Evolutionary conservation across 106 monocot species (phyloP), one percentile per base, ranked within the genome.

Genomic region (Iris macrosiphon): DNA sequence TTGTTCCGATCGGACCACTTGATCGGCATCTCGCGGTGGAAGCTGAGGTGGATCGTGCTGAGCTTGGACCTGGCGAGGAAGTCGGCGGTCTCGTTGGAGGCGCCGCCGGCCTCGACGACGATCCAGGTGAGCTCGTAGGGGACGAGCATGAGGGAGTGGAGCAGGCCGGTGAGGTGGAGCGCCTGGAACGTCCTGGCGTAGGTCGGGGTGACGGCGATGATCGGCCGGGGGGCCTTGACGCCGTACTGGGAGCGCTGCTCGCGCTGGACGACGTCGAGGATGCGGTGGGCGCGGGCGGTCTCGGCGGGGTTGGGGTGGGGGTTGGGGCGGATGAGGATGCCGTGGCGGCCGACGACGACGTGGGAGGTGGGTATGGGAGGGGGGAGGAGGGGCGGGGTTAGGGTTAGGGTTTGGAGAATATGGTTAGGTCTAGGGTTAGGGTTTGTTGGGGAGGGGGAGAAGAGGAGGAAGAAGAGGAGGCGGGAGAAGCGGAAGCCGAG

Each of bases 401-500:
- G 24, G 62, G 70, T 37, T 54, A 62, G 47, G 44, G 74, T 40
- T 28, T 19, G 52, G 11, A 74, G 61, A 8, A 70, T 50, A 12
- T 52, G 23, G 12, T 42, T 21, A 29, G 47, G 21, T 31, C 52
- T 23, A 34, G 65, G 37, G 52, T 61, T 13, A 30, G 30, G 20
- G 7, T 40, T 49, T 11, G 59, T 41, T 38, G 54, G 15, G 14
- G 82, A 40, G 15, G 68, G 16, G 42, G 87, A 76, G 72, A 93
- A 75, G 39, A 93, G 69, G 51, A 93, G 87, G 69, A 78, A 80
- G 74, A 84, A 87, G 41, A 83, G 33, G 47, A 88, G 65, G 16
- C 93, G 88, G 49, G 93, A 93, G 78, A 93, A 80, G 32, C 88
- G 83, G 72, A 93, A 93, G 58, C 93, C 93, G 33, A 93, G 74